phyloP scores from a whole-genome alignment of 495 filamentous ascomycete genomes.

The Chaetomidium leptoderma region DNA sequence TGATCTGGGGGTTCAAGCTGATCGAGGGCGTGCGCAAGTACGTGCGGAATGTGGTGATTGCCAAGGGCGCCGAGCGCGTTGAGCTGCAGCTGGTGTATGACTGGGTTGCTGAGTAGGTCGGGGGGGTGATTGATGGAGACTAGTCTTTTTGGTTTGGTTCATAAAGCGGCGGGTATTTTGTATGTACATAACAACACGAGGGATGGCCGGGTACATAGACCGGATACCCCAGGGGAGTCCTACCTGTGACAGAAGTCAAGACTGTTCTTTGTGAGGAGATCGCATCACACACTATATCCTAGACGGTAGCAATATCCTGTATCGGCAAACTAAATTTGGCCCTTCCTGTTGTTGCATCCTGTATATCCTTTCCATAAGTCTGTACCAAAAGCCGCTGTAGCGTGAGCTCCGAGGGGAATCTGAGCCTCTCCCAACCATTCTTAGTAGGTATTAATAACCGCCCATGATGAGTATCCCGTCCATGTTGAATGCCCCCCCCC shows the following conservation, averaged over 20 bases:
- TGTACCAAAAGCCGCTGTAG: background rate
- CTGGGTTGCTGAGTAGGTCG: slow-evolving; percentile 34
- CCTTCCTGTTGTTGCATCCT: background rate
- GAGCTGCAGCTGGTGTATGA: slow-evolving; percentile 72
- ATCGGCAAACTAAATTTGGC: background rate
- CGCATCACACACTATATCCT: background rate
- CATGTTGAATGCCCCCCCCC: slow-evolving; percentile 36
- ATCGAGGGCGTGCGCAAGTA: slow-evolving; percentile 60
- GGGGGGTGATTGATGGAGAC: background rate
- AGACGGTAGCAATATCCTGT: background rate
- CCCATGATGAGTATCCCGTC: slow-evolving; percentile 8
- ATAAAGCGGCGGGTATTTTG: background rate
- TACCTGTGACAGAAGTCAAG: background rate
- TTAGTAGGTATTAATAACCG: slow-evolving; percentile 8
- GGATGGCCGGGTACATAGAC: background rate
- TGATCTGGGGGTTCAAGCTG: slow-evolving; percentile 53
- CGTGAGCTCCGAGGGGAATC: slow-evolving; percentile 18
- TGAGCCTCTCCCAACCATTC: slow-evolving; percentile 13
- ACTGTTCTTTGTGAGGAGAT: background rate
- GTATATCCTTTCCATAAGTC: background rate
- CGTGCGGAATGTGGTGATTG: slow-evolving; percentile 59
- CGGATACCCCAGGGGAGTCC: background rate
- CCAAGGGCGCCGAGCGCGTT: slow-evolving; percentile 58
- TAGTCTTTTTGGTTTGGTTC: background rate
- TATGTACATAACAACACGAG: background rate